Base-by-base conservation (phyloP, 2,329 filamentous ascomycete species). In the Fusarium odoratissimum region DNA sequence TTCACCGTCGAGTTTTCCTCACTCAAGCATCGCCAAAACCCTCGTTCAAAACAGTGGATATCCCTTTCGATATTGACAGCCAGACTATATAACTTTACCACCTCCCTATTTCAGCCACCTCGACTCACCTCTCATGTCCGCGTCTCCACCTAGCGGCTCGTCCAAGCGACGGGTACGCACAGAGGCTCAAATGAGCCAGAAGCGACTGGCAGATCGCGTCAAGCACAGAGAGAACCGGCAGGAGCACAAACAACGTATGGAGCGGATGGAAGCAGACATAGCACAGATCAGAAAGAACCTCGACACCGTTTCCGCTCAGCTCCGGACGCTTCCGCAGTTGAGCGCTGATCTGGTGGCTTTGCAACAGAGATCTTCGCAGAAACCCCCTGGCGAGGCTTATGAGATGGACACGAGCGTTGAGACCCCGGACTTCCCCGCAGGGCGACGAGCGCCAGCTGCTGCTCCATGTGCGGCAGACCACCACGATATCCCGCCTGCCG, bases 221-320 rank as follows among this genome's bases (percentile, higher is more conserved):
- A 78, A 78, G 44, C 77, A 78, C 55, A 74, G 69, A 21, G 65
- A 72, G 48, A 78, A 78, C 51, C 68, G 77, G 1, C 73, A 74
- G 31, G 74, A 78, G 58, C 76, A 72, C 60, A 78, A 78, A 55
- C 40, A 56, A 2, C 71, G 77, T 1, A 72, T 78, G 62, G 75
- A 78, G 42, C 69, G 74, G 11, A 77, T 78, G 60, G 77, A 78
- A 38, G 66, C 71, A 3, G 76, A 78, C 54, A 70, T 78, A 31
- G 60, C 72, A 1, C 61, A 72, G 48, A 75, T 78, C 33, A 62
- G 74, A 25, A 69, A 67, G 48, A 73, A 67, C 41, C 72, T 77
- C 21, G 73, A 69, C 35, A 67, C 67, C 31, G 57, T 77, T 11
- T 55, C 72, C 16, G 41, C 61, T 5, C 75, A 77, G 35, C 60